These are phyloP conservation scores for Fraxinus platypoda DNA, from an alignment of 305 asterid genomes.

Conservation along the genomic window DNA sequence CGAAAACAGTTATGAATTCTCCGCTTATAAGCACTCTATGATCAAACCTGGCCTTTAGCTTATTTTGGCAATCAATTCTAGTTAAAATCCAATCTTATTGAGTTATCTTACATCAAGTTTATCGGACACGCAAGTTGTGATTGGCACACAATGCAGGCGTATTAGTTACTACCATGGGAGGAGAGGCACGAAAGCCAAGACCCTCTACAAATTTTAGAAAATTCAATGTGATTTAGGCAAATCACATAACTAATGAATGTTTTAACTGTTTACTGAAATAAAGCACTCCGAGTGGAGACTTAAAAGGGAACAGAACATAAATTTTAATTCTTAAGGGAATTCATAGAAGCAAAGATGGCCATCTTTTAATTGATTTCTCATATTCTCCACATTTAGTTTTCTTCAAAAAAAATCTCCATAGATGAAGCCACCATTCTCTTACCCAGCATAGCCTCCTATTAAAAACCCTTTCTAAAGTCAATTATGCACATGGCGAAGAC, in stretches of 20 bases:
- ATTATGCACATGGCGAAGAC: not conserved
- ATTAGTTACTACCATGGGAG: not conserved
- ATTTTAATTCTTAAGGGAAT: not conserved
- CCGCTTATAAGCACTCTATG: not conserved
- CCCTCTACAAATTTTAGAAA: not conserved
- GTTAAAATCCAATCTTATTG: not conserved
- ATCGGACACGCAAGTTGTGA: not conserved
- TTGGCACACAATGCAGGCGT: not conserved
- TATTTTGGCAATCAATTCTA: not conserved
- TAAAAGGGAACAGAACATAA: not conserved
- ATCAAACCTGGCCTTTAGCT: not conserved
- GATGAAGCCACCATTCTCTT: not conserved
- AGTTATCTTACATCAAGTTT: not conserved
- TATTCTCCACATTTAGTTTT: not conserved
- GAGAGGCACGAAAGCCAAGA: not conserved
- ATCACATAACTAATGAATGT: not conserved
- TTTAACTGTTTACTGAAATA: not conserved
- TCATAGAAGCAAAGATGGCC: not conserved
- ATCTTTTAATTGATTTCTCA: not conserved
- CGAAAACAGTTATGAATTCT: not conserved
- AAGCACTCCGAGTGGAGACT: not conserved
- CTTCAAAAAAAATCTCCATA: not conserved
- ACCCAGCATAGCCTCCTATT: not conserved
- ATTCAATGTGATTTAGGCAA: not conserved
- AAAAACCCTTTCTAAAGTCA: not conserved